Base-by-base conservation (phyloP, 202 grass and related monocot species). In the Zoysia matrella region DNA sequence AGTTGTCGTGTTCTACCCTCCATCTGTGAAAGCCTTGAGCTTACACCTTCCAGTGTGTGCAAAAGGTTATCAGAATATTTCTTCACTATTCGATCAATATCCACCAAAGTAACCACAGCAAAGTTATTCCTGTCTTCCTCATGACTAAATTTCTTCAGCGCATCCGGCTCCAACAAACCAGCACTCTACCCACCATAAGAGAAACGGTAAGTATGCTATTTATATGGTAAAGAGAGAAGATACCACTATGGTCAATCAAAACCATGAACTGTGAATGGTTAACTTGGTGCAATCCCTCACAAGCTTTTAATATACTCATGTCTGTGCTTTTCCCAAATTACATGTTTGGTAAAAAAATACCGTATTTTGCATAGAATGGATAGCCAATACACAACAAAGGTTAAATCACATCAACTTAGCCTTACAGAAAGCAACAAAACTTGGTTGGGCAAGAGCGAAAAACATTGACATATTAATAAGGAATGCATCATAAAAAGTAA, bases 11-110 rank as follows among this genome's bases (percentile, higher is more conserved):
- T 90, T 86, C 85, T 87, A 55, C 67, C 77, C 78, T 99, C 96
- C 60, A 99, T 82, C 48, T 99, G 83, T 0, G 83, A 93, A 72
- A 99, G 80, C 74, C 85, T 91, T 80, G 89, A 92, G 78, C 80
- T 94, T 47, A 95, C 84, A 77, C 70, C 89, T 79, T 99, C 96
- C 72, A 99, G 58, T 53, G 91, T 89, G 88, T 93, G 66, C 64
- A 99, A 87, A 79, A 99, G 58, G 71, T 78, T 92, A 80, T 99
- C 96, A 75, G 78, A 80, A 75, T 95, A 91, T 67, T 93, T 99
- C 64, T 95, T 99, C 71, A 99, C 92, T 6, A 87, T 93, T 16
- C 49, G 82, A 58, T 99, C 96, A 78, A 99, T 95, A 81, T 99
- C 93, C 75, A 81, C 71, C 13, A 95, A 82, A 7, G 85, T 87